Evolutionary conservation across 441 rosid species (phyloP), one percentile per base, ranked within the genome.

Genomic region (Jatropha multifida): DNA sequence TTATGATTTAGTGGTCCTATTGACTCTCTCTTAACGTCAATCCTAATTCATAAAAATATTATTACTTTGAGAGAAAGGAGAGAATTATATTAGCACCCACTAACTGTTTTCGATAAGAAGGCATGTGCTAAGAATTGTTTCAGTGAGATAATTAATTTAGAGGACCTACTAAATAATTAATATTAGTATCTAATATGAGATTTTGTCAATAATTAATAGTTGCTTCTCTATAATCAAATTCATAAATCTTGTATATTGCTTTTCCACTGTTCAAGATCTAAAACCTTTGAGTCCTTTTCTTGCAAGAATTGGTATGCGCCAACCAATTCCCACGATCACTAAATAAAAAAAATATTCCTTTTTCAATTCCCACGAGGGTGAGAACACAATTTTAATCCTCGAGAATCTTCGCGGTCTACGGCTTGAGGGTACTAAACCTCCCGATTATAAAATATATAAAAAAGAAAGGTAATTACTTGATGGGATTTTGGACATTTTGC

Each of bases 1-100:
- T 86, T 83, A 79, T 82, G 93, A 89, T 87, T 85, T 59, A 75
- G 87, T 80, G 89, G 86, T 81, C 90, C 86, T 83, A 44, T 67
- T 14, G 15, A 74, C 61, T 49, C 60, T 56, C 44, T 23, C 48
- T 76, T 64, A 37, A 23, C 46, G 7, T 58, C 66, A 18, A 68
- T 18, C 5, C 51, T 71, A 23, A 37, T 71, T 76, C 26, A 26
- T 73, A 55, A 27, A 68, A 71, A 27, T 27, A 27, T 60, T 15
- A 20, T 17, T 68, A 61, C 61, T 61, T 52, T 40, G 27, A 77
- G 26, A 23, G 41, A 32, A 27, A 71, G 42, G 15, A 65, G n/a
- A 41, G 48, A 13, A 38, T 44, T 62, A 1, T 52, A 44, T 60
- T 26, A 27, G 20, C 60, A 65, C 48, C 48, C 42, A 9, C 27